Evolutionary conservation across 495 filamentous ascomycete genomes (phyloP), one percentile per base, ranked within the genome.

Genomic region (Podospora tetraspora): DNA sequence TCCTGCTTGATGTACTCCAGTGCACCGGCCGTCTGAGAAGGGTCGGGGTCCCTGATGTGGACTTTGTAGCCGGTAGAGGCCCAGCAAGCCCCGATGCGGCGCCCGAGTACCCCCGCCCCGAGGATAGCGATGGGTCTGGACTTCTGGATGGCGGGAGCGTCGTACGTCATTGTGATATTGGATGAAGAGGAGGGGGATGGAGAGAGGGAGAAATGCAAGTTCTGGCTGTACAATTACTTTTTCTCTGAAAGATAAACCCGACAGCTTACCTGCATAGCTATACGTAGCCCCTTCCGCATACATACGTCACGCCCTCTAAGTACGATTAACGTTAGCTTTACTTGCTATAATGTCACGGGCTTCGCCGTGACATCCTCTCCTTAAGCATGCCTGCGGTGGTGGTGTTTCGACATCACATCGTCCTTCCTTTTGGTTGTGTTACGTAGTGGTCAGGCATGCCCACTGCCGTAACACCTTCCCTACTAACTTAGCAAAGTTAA

Each of bases 1-100:
- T 75, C 64, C 3, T 64, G 57, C 6, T 70, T 66, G 62, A 76
- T 68, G 72, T 74, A 73, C 57, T 71, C 60, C 12, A 73, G n/a
- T 0, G 69, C 70, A 74, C 82, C 56, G 27, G 69, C 63, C 34
- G 61, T 69, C 43, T 74, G 69, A 22, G 67, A 32, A 23, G 67
- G 19, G 71, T 78, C 30, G 22, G 66, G 29, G 63, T 69, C 60
- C 62, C 75, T 22, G 74, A 81, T 71, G 22, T 79, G 75, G 29
- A 74, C 62, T 32, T 72, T 73, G 72, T 81, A 82, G 4, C 77
- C 70, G 1, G 71, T 57, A 3, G 73, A 72, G 52, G 72, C 75
- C 73, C 71, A 77, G 67, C 73, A 77, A 4, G 72, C 69, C 7
- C 66, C 70, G 57, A 76, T 74, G 23, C 72, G 70, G 25, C 72